Evolutionary conservation across 306 rosid genomes (phyloP).

Genomic region (Pterocarpus macrocarpus): DNA sequence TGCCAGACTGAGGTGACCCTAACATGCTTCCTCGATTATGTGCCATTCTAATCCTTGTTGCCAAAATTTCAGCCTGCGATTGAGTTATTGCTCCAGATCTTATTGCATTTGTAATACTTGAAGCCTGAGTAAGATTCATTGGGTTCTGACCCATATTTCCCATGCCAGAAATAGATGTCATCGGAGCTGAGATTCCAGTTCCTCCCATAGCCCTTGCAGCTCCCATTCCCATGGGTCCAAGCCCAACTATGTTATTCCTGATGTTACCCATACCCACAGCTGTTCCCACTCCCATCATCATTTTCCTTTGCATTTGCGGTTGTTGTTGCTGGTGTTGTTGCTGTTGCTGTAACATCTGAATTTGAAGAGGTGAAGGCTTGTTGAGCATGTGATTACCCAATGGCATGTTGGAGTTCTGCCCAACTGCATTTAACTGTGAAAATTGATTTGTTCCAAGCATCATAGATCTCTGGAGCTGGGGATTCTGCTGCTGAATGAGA

Average conservation of each 20-base stretch:
- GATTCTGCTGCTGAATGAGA: slow-evolving; percentile 75
- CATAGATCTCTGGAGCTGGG: slow-evolving; percentile 84
- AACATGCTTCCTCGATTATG: slow-evolving; percentile 64
- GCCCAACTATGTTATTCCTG: slow-evolving; percentile 80
- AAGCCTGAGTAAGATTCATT: slow-evolving; percentile 67
- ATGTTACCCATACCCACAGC: slow-evolving; percentile 70
- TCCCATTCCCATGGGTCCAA: slow-evolving; percentile 81
- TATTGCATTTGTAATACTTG: slow-evolving; percentile 64
- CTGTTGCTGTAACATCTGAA: slow-evolving; percentile 72
- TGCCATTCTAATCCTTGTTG: slow-evolving; percentile 58
- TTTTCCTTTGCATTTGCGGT: slow-evolving; percentile 83
- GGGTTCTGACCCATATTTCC: slow-evolving; percentile 83
- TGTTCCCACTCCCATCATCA: slow-evolving; percentile 86
- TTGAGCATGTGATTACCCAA: slow-evolving; percentile 74
- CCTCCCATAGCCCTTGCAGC: slow-evolving; percentile 81
- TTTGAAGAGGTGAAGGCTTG: slow-evolving; percentile 67
- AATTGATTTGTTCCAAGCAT: slow-evolving; percentile 76
- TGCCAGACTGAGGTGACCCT: slow-evolving; percentile 71
- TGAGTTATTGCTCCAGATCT: slow-evolving; percentile 59
- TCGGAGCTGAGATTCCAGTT: slow-evolving; percentile 82
- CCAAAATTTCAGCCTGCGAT: slow-evolving; percentile 53
- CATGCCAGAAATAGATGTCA: slow-evolving; percentile 82
- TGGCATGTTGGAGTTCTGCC: slow-evolving; percentile 78
- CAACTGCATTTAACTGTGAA: slow-evolving; percentile 71
- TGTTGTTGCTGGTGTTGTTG: slow-evolving; percentile 70